Base-by-base conservation (phyloP, 306 rosid genomes). In the Citrullus amarus region DNA sequence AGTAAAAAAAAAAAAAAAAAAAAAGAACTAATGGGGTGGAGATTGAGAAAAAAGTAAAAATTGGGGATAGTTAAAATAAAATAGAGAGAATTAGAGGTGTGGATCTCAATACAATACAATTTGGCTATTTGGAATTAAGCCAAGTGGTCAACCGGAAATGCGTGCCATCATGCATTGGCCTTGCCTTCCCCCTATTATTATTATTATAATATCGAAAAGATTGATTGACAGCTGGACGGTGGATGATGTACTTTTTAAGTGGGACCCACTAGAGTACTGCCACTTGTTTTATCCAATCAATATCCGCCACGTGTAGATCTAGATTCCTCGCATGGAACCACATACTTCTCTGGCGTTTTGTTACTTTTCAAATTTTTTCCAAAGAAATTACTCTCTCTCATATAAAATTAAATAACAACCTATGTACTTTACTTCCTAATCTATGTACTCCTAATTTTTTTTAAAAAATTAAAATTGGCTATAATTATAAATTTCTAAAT, bases 111-210 rank as follows among this genome's bases (percentile, higher is more conserved):
- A 28, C 59, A 25, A 22, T 20, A 22, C 76, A 20, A 28, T 73
- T 28, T 69, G 8, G 57, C 9, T 11, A 6, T 44, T 73, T 51
- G 62, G 78, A 73, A 73, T 73, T 51, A 51, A 28, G 59, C 6
- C 61, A 73, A 53, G 48, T 73, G 78, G 78, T 73, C 17, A 73
- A 9, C 39, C 28, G 77, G 61, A 73, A 68, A 73, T 73, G 77
- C 77, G 77, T 73, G 77, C 77, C 77, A 73, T 73, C 77, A 73
- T 73, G 61, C 61, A 73, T 30, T 73, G 58, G 77, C 60, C 53
- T n/a, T 41, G 34, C 38, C 57, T 22, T 16, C 53, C 17, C 77
- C 25, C 44, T 20, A 69, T 48, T 6, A 70, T 46, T 69, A 46
- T 46, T 69, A 69, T 69, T 46, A 46, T 72, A 28, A 50, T 50